Evolutionary conservation across 139 green algal genomes (phyloP), one percentile per base, ranked within the genome.

Genomic region (Yamagishiella unicocca): DNA sequence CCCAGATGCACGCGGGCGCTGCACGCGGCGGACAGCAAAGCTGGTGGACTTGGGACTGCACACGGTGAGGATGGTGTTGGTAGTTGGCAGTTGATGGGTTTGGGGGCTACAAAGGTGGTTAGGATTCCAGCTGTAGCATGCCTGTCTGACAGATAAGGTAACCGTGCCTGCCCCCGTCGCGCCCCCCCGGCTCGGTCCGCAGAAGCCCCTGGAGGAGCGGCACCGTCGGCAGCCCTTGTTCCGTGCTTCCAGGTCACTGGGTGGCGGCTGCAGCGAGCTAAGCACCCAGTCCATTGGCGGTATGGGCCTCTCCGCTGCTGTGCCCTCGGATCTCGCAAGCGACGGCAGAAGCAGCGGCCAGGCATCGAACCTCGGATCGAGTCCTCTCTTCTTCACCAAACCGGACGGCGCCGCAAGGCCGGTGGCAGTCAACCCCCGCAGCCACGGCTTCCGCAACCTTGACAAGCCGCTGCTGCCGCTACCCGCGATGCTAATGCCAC

Each of bases 1-100:
- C n/a, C 17, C n/a, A 8, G 29, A 19, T 29, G n/a, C n/a, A n/a
- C n/a, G n/a, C n/a, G 6, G 64, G 64, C n/a, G 64, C 29, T 72
- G 50, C 14, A 25, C 14, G 50, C 14, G 50, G 50, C n/a, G 58
- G 29, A 66, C 55, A 66, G 19, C 55, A 66, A 67, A 68, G 50
- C 46, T 82, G 33, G 46, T 33, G 19, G 74, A 82, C 50, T 33
- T 82, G 31, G 74, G 74, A 31, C 17, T 82, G 74, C 33, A 46
- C 50, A 12, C 31, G 74, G 74, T 82, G 50, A 50, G 72, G 33
- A n/a, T n/a, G n/a, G n/a, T n/a, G n/a, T n/a, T n/a, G n/a, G n/a
- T n/a, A n/a, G n/a, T n/a, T n/a, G n/a, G n/a, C n/a, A n/a, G n/a
- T n/a, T 50, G 14, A 10, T 40, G 27, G 2, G 61, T 7, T 9